Evolutionary conservation across 768 basidiomycete species (phyloP), one percentile per base, ranked within the genome.

Genomic region (Rhodotorula taiwanensis): DNA sequence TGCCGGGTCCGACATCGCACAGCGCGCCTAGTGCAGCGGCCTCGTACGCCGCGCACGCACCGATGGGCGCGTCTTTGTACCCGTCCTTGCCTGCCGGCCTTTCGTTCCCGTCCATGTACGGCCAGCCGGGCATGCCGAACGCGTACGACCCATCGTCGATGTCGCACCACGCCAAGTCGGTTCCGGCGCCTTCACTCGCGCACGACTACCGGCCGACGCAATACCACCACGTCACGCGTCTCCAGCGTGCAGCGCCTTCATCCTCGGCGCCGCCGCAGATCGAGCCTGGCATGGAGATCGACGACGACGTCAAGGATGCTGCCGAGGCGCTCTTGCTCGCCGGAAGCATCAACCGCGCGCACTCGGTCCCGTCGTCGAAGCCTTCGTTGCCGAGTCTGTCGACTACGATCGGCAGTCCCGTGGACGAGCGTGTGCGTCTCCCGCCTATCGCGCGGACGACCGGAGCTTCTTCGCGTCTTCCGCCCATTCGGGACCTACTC

Each of bases 191-290:
- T 23, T 48, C 64, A 23, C 51, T 69, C 64, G 20, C 57, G 20
- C 49, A 55, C 48, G 68, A 69, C 49, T 58, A 55, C 58, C 52
- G 61, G 5, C 31, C 58, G 44, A 64, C 68, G n/a, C 60, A 59
- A 31, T 69, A 65, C 51, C 60, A 59, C 30, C 58, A 62, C 50
- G 51, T 69, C 50, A 53, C 45, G 11, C 60, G 68, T 2, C 39
- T 69, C 31, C 52, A 59, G 44, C 63, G 64, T 11, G 68, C 68
- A 0, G 68, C 68, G 7, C 64, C 64, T 5, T 33, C 44, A 34
- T 0, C 44, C 43, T n/a, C 31, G 39, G 30, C 13, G 39, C 28
- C 13, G 27, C 34, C 6, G 44, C 41, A 48, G 48, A 49, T 45
- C 52, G 51, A 53, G 14, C 33, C 51, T 21, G 58, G 55, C 28